Evolutionary conservation across 371 early-diverging fungal species (phyloP), one percentile per base, ranked within the genome.

Genomic region (Blastocladiella emersonii): DNA sequence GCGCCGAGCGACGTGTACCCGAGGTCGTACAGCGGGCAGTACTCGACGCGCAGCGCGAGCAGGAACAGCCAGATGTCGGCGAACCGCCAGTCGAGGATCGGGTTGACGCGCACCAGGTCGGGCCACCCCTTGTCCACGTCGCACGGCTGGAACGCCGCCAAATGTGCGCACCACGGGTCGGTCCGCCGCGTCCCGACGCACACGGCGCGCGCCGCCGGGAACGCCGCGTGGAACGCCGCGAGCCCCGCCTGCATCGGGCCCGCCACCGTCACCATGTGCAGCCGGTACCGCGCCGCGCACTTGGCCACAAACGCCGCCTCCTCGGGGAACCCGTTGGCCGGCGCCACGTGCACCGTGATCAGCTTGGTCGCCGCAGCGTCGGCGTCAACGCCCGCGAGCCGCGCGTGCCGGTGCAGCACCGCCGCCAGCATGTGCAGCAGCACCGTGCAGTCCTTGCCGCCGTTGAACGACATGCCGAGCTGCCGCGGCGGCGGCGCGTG

Each of bases 381-480:
- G 64, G 59, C 65, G 66, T 21, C 34, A 35, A 43, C 15, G 43
- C 27, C 25, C 43, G 17, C 34, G 56, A 2, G 57, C 35, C 56
- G 56, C 37, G 30, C 51, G 1, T 48, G n/a, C 35, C 25, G 43
- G 67, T 76, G 68, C 35, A 81, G 74, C 3, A 79, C 87, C 3
- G 87, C 87, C 15, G 79, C 76, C 19, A 87, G 80, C 34, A 97
- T 73, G 72, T 91, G 88, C 36, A 97, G 75, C 57, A 95, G 73
- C 12, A 92, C 92, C 1, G 95, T 94, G 74, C 98, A 95, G 72
- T 97, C 98, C 72, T 97, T 97, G 32, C 98, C 98, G 21, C 98
- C 98, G 70, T 97, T 97, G 70, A 93, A 97, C 62, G 89, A 87
- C 36, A 97, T 69, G 3, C 89, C 78, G 10, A 88, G 64, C 1